A percentile compares a stretch with the other conserved stretches of the same genome.
Conservation (phyloP, 164 flowering plant genomes). For the Amborella trichopoda region DNA sequence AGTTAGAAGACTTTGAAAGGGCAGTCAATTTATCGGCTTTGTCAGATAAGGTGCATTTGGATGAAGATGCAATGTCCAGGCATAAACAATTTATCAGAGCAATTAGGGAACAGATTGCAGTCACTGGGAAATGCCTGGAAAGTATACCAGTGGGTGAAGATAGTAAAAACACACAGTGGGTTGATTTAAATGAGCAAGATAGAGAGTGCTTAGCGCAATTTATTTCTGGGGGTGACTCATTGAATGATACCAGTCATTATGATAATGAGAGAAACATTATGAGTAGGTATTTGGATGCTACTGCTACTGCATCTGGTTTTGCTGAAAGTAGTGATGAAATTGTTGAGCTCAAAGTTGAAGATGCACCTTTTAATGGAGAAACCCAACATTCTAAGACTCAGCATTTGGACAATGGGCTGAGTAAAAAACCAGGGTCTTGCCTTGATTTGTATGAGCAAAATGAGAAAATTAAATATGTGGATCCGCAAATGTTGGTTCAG, state of each 20-base stretch:
- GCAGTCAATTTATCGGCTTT: conserved; percentile 21
- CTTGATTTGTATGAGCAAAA: no score
- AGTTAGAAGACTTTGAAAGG: conserved; percentile 52
- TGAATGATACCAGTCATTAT: conserved; percentile 5
- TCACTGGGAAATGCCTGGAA: conserved; percentile 23
- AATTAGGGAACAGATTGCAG: conserved; percentile 31
- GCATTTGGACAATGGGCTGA: conserved; percentile 7
- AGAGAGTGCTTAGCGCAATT: conserved; percentile 35
- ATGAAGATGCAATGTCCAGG: conserved; percentile 23
- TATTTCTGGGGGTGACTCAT: conserved; percentile 29
- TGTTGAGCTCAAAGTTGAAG: conserved; percentile 16
- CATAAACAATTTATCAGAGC: conserved; percentile 38
- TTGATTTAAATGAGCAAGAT: conserved; percentile 31
- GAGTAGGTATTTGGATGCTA: conserved; percentile 28
- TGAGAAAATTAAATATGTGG: no score
- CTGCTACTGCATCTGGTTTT: conserved; percentile 18
- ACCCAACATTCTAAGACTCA: conserved; percentile 14
- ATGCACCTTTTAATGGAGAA: conserved; percentile 7
- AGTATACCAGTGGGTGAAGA: conserved; percentile 13
- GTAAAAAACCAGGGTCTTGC: no score
- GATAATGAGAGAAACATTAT: conserved; percentile 17
- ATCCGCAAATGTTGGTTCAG: conserved; percentile 11
- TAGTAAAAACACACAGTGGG: conserved; percentile 15
- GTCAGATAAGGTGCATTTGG: conserved; percentile 13
- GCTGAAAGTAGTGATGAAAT: conserved; percentile 24